Percentiles rank a stretch among this genome's conserved stretches.
phyloP scores from a whole-genome alignment of 1,284 basidiomycete species.

The Irpex sp. region DNA sequence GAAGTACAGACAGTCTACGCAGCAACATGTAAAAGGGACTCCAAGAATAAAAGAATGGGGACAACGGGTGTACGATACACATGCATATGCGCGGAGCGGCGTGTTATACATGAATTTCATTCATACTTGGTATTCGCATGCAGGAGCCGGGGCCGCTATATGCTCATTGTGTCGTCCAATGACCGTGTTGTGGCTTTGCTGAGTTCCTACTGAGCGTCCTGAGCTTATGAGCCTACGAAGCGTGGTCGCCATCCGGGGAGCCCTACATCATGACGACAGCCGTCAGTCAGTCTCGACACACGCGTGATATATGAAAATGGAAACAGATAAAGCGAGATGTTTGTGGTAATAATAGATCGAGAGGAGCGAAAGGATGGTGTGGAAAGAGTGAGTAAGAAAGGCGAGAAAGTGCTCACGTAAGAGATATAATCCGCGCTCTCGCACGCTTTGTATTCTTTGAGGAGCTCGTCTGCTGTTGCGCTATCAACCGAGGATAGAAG shows the following conservation, averaged over 20 bases:
- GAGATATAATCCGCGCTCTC: conserved; percentile 90
- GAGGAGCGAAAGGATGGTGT: background rate
- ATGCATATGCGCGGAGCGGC: background rate
- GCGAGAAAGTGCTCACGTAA: conserved; percentile 47
- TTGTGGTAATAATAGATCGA: background rate
- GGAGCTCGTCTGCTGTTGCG: conserved; percentile 79
- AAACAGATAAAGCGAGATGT: background rate
- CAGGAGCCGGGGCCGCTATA: too few species aligned
- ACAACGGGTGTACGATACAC: background rate
- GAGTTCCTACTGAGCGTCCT: too few species aligned
- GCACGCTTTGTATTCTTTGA: conserved; percentile 91
- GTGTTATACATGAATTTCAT: background rate
- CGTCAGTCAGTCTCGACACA: background rate
- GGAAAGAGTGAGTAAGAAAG: background rate
- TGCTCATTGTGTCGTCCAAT: too few species aligned
- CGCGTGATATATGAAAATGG: background rate
- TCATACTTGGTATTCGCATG: too few species aligned
- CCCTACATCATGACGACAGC: conserved; percentile 14
- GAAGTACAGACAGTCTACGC: background rate
- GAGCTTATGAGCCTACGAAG: background rate
- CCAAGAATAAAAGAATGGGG: background rate
- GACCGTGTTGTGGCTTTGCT: too few species aligned
- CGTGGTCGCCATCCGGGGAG: conserved; percentile 13
- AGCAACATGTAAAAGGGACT: background rate
- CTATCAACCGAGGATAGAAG: conserved; percentile 32